These are phyloP conservation scores for Colletotrichum sp. DNA, from an alignment of 2,329 filamentous ascomycete species.

Conservation along the genomic window DNA sequence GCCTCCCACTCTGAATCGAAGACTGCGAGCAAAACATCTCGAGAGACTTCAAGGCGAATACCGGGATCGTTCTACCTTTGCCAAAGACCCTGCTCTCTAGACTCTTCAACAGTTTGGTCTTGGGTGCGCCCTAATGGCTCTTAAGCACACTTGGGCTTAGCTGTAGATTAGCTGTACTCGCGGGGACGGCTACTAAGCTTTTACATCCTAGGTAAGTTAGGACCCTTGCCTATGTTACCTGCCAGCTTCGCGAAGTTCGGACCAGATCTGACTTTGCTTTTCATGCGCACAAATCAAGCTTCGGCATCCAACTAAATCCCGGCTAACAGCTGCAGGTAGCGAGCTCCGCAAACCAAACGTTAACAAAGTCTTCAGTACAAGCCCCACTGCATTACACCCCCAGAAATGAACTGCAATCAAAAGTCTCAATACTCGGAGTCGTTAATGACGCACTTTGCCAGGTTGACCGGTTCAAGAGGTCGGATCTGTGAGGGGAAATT, in stretches of 20 bases:
- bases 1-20: not conserved
- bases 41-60: not conserved
- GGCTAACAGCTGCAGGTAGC: not conserved
- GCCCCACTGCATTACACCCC: not conserved
- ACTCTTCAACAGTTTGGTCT: not conserved
- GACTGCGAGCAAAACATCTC: not conserved
- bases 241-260: not conserved
- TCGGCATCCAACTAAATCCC: not conserved
- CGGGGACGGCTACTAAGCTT: not conserved
- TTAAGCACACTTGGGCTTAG: not conserved
- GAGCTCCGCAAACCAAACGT: not conserved
- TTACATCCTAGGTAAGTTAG: not conserved
- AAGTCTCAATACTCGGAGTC: not conserved
- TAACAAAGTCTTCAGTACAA: not conserved
- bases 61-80: not conserved
- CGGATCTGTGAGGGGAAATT: conserved; percentile 11
- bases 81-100: not conserved
- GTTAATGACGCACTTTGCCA: not conserved
- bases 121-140: not conserved
- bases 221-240: not conserved
- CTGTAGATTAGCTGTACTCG: not conserved
- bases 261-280: not conserved
- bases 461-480: not conserved
- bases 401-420: not conserved
- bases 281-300: not conserved